These are phyloP conservation scores for Aristolochia fimbriata DNA, from an alignment of 164 flowering plant genomes.

Conservation along the genomic window DNA sequence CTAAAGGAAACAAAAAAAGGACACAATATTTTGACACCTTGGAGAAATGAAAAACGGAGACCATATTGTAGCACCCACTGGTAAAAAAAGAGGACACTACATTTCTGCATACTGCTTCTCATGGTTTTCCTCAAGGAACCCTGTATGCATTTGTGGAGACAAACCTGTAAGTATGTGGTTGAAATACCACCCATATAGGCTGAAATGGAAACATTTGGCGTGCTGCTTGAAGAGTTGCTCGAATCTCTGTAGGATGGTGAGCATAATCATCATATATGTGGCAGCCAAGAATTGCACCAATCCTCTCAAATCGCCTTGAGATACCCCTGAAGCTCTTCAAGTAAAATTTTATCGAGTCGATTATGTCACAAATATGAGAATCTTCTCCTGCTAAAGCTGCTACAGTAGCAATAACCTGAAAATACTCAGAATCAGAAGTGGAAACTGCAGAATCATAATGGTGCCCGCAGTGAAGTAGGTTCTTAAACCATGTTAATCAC, in stretches of 20 bases:
- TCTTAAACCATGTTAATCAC: too few species aligned
- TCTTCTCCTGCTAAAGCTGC: conserved; percentile 14
- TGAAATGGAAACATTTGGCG: conserved; percentile 26
- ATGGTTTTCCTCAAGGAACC: too few species aligned
- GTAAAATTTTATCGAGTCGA: conserved; percentile 13
- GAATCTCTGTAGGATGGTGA: conserved; percentile 43
- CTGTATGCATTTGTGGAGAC: conserved; percentile 1
- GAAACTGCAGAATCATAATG: neutral
- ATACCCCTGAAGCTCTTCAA: conserved; percentile 30
- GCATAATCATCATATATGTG: conserved; percentile 43
- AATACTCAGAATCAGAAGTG: neutral
- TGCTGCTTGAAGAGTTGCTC: conserved; percentile 37
- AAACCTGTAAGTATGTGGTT: conserved; percentile 44
- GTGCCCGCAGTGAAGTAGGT: too few species aligned
- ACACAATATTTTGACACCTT: too few species aligned
- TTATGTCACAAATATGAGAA: conserved; percentile 11
- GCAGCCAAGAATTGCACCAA: conserved; percentile 25
- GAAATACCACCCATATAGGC: conserved; percentile 30
- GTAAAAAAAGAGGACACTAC: too few species aligned
- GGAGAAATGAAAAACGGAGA: too few species aligned
- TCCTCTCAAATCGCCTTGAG: conserved; percentile 36
- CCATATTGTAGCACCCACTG: too few species aligned
- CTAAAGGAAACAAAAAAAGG: too few species aligned
- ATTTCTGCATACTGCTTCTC: too few species aligned
- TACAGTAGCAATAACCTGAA: conserved; percentile 33